Percentiles rank a stretch among this genome's conserved stretches.
Evolutionary conservation across 2,329 filamentous ascomycete species (phyloP).

Genomic region (Fusarium veterinarium): DNA sequence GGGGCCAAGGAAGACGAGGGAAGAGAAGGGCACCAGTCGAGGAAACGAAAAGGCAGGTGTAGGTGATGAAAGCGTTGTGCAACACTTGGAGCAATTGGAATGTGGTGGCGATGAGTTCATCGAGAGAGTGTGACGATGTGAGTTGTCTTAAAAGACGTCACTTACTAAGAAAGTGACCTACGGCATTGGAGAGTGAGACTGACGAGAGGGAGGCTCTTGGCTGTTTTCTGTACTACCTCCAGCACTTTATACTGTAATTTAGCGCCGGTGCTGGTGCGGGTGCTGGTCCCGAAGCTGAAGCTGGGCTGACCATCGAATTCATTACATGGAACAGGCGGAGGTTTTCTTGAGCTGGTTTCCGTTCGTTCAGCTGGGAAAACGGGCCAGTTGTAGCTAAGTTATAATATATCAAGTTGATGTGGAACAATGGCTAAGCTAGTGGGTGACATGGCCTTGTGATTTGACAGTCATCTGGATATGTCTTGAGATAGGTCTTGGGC

Average conservation of each 20-base stretch:
- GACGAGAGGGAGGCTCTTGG: conserved; percentile 8
- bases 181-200: conserved; percentile 4
- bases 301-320: neutral
- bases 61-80: conserved; percentile 22
- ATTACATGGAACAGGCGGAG: neutral
- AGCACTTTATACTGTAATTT: neutral
- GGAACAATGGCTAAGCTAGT: neutral
- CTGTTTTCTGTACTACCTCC: neutral
- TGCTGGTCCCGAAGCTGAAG: conserved; percentile 3
- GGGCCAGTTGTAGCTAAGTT: neutral
- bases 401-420: neutral
- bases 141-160: conserved; percentile 33
- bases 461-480: conserved; percentile 15
- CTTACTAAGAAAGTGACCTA: conserved; percentile 4
- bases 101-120: conserved; percentile 33
- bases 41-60: neutral
- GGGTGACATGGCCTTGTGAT: conserved; percentile 16
- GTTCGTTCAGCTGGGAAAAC: conserved; percentile 14
- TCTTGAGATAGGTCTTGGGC: conserved; percentile 17
- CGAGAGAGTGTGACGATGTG: neutral
- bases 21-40: neutral
- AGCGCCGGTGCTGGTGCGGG: neutral
- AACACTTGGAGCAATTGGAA: conserved; percentile 29
- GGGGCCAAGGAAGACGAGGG: conserved; percentile 1
- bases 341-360: neutral